phyloP scores from a whole-genome alignment of 1,284 basidiomycete genomes.

The Hymenochaete sp. region DNA sequence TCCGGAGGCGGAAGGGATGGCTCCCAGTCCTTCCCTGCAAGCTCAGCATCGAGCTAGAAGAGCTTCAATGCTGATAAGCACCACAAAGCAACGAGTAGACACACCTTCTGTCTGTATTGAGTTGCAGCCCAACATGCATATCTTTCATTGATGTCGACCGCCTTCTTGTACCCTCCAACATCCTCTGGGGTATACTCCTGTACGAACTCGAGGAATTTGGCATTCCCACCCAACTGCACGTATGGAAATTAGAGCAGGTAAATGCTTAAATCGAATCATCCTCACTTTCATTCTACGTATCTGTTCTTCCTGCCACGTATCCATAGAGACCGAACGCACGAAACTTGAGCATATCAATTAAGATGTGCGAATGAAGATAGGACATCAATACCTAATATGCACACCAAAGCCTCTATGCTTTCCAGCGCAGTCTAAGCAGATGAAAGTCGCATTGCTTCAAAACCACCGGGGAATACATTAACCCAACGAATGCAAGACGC shows the following conservation, averaged over 20 bases:
- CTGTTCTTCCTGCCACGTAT: conserved; percentile 90
- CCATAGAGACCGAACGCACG: conserved; percentile 90
- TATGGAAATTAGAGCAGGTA: conserved; percentile 14
- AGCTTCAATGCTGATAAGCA: no score
- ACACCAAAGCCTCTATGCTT: conserved; percentile 84
- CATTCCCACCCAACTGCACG: conserved; percentile 74
- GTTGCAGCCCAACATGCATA: conserved; percentile 90
- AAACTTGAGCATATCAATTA: conserved; percentile 45
- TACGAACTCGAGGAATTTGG: conserved; percentile 71
- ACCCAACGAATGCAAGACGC: conserved; percentile 15
- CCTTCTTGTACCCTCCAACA: conserved; percentile 66
- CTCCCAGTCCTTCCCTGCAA: conserved; percentile 65
- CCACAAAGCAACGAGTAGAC: conserved; percentile 16
- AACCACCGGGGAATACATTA: background rate
- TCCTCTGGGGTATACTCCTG: conserved; percentile 61
- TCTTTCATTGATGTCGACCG: conserved; percentile 65
- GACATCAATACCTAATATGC: conserved; percentile 57
- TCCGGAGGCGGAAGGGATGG: conserved; percentile 54
- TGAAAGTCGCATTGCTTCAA: conserved; percentile 70
- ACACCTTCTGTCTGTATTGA: conserved; percentile 86
- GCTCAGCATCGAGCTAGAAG: conserved; percentile 57
- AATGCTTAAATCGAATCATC: conserved; percentile 18
- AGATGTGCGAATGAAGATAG: background rate
- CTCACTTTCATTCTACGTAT: conserved; percentile 81
- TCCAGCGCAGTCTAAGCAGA: conserved; percentile 89